Base-by-base conservation (phyloP, 805 yeast genomes). In the Metschnikowia cubensis region DNA sequence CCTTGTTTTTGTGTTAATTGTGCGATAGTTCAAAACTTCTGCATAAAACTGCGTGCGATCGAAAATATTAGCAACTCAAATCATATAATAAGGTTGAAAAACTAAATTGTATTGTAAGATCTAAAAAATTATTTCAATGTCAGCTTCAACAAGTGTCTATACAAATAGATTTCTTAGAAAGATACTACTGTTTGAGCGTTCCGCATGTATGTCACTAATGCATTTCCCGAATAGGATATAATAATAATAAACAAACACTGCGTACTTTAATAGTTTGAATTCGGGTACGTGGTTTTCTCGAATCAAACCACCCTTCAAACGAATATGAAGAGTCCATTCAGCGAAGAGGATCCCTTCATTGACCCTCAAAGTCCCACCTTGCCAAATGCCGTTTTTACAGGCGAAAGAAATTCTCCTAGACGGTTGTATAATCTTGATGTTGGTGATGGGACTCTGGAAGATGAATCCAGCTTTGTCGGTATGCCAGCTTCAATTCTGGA, bases 321-420 rank as follows among this genome's bases (percentile, higher is more conserved):
- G 14, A 43, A 43, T n/a, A 69, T 66, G 71, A 58, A 63, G 31
- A 63, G 62, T 54, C 73, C 74, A 1, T 70, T 70, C 48, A 58
- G 52, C n/a, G 67, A 64, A 15, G 59, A 59, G 6, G 59, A 62
- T 47, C 74, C 76, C 3, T 72, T 70, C 48, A 55, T 55, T 53
- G 72, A 69, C 39, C 53, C 56, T n/a, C 49, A 53, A n/a, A 45
- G 48, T n/a, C 74, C 74, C 5, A 56, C 64, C 38, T 56, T 65
- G 15, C 77, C 77, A 4, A 57, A 59, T 48, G 71, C 73, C 11
- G 76, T 75, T 1, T 73, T 72, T 56, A 69, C 73, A 0, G 63
- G 67, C 43, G 71, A 70, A 46, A 57, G 71, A 35, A 57, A 64
- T 3, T 69, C 75, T 2, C 75, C 76, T 1, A 67, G 68, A 58